These are phyloP conservation scores for Balamuthia mandrillaris DNA, from an alignment of 208 protist genomes.

Conservation along the genomic window DNA sequence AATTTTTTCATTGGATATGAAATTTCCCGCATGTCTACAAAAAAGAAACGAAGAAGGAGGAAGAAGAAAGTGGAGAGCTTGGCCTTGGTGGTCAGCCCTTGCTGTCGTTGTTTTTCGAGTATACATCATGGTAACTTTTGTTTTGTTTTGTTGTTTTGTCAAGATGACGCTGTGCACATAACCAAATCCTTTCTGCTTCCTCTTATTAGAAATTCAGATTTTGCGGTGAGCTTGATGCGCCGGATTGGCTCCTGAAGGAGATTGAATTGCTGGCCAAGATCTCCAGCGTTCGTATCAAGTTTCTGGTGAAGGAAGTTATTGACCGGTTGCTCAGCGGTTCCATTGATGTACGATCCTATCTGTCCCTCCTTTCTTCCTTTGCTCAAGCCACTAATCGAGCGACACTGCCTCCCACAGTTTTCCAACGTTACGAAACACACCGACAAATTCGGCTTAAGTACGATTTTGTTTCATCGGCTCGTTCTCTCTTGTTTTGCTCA, in stretches of 20 bases:
- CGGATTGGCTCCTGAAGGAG: slow-evolving; percentile 68
- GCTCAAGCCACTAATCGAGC: neutral
- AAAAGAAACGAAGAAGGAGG: no score
- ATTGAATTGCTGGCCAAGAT: slow-evolving; percentile 61
- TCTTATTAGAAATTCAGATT: slow-evolving; percentile 68
- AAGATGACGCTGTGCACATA: no score
- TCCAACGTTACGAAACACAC: slow-evolving; percentile 45
- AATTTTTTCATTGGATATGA: no score
- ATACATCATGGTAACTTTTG: no score
- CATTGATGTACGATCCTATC: neutral
- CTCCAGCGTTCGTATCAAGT: slow-evolving; percentile 42
- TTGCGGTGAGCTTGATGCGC: slow-evolving; percentile 68
- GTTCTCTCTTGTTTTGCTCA: neutral
- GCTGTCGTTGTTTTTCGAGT: no score
- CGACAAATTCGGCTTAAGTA: neutral
- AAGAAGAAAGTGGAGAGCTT: no score
- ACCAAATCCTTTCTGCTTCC: no score
- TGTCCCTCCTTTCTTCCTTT: neutral
- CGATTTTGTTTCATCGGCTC: neutral
- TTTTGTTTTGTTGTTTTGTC: no score
- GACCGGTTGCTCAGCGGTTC: neutral
- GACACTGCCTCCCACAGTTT: slow-evolving; percentile 8
- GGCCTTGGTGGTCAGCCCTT: no score
- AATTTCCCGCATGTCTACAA: no score
- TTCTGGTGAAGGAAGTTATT: slow-evolving; percentile 34